Evolutionary conservation across 805 yeast genomes (phyloP), one percentile per base, ranked within the genome.

Genomic region (Kregervanrija fluxuum): DNA sequence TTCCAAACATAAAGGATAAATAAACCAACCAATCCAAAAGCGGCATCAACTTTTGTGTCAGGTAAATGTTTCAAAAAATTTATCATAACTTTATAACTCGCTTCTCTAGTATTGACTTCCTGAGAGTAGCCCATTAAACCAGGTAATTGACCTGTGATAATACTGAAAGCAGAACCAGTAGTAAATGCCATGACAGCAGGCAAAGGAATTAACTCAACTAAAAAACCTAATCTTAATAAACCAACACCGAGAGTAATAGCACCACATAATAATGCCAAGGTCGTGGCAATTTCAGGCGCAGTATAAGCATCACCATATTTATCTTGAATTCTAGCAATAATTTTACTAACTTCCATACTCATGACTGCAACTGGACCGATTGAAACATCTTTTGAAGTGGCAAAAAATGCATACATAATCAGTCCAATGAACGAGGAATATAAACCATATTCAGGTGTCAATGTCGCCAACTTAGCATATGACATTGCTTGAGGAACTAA

Each of bases 351-450:
- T 61, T 88, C 90, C 52, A 80, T 62, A n/a, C 95, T 85, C 95
- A 90, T 89, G 45, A 89, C 96, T 6, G 97, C 97, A 34, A 89
- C 97, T 10, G 97, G 97, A 30, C 96, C 97, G 55, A 89, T 89
- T 48, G 93, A 84, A 33, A 89, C 96, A 71, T 89, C 97, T 64
- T 90, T 89, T 14, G 95, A 85, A n/a, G 96, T 90, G 11, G 96
- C 96, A 66, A 89, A 89, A 56, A 89, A 75, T 40, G 95, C 82
- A 64, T 89, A 89, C 43, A 85, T 77, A 58, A 87, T 76, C 8
- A 89, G 95, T 59, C 97, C 97, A 38, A 90, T 82, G 57, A 89
- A 89, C 0, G 95, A 85, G 11, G 96, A 85, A 65, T 89, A 89
- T 41, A 89, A 74, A 38, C 97, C 97, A 56, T 81, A 89, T 61